These are phyloP conservation scores for Hysterangium stoloniferum DNA, from an alignment of 768 basidiomycete species.

Conservation along the genomic window DNA sequence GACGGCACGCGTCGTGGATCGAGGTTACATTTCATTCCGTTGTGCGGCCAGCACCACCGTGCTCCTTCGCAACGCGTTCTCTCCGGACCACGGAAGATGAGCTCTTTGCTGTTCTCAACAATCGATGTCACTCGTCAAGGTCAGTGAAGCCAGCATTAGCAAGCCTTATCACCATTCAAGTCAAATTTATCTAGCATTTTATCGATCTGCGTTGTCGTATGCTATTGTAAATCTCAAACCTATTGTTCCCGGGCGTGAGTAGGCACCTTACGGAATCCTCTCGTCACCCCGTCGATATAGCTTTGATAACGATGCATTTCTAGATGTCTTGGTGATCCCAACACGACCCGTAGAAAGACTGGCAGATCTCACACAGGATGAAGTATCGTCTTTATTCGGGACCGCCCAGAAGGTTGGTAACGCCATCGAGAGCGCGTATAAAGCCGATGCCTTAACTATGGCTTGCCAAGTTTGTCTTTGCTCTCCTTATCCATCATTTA, in stretches of 20 bases:
- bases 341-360: conserved; percentile 41
- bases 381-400: conserved; percentile 73
- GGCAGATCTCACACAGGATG: conserved; percentile 40
- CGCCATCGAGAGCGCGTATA: conserved; percentile 76
- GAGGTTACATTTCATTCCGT: too few species aligned
- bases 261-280: not conserved
- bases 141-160: too few species aligned
- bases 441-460: conserved; percentile 76
- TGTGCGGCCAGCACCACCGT: too few species aligned
- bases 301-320: not conserved
- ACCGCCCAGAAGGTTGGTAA: conserved; percentile 73
- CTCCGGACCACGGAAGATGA: too few species aligned
- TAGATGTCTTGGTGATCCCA: conserved; percentile 56
- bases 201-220: conserved; percentile 57
- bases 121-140: conserved; percentile 72
- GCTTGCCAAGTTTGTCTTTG: conserved; percentile 67
- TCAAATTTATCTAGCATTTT: conserved; percentile 28
- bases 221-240: conserved; percentile 96
- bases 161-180: not conserved
- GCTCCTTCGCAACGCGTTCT: too few species aligned
- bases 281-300: conserved; percentile 26
- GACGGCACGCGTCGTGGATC: too few species aligned
- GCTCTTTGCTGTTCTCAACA: conserved; percentile 65
- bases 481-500: not conserved
- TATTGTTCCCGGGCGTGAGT: conserved; percentile 88